Percentiles rank a stretch among this genome's conserved stretches.
Conservation (phyloP, 306 rosid genomes). For the Benincasa hispida region DNA sequence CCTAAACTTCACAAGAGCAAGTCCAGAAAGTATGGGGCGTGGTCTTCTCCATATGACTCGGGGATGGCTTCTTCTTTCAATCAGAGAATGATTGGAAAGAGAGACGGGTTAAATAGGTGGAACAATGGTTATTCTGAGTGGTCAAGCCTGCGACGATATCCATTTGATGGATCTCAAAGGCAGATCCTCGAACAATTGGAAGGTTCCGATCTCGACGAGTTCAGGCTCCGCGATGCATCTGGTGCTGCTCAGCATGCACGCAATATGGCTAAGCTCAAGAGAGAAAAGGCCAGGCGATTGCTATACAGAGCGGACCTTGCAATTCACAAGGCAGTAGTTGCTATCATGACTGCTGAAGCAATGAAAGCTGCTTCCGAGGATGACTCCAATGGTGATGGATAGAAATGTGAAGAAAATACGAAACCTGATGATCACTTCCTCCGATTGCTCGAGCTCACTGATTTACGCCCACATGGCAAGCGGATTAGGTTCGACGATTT, state of each 20-base stretch:
- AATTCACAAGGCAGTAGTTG: constrained; percentile 73
- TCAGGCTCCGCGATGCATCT: constrained; percentile 42
- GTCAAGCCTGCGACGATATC: constrained; percentile 32
- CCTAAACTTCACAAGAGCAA: constrained; percentile 38
- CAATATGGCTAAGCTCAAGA: constrained; percentile 49
- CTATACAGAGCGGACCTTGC: constrained; percentile 65
- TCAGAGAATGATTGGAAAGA: constrained; percentile 33
- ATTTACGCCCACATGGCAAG: constrained; percentile 4
- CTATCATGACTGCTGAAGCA: constrained; percentile 90
- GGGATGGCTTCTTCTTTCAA: constrained; percentile 18
- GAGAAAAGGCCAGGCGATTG: constrained; percentile 60
- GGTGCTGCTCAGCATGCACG: constrained; percentile 56
- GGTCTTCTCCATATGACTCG: constrained; percentile 26
- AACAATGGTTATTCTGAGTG: constrained; percentile 27
- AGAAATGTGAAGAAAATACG: not conserved
- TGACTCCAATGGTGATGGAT: constrained; percentile 26
- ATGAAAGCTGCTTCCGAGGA: constrained; percentile 39
- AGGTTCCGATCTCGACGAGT: constrained; percentile 53
- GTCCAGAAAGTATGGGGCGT: constrained; percentile 39
- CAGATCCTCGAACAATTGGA: constrained; percentile 40
- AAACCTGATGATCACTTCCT: not conserved
- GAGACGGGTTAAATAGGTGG: constrained; percentile 36
- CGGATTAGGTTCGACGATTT: constrained; percentile 15
- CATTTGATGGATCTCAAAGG: constrained; percentile 31
- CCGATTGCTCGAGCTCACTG: constrained; percentile 12